A percentile compares a stretch with the other conserved stretches of the same genome.
These are phyloP conservation scores for Aphanomyces cochlioides DNA, from an alignment of 352 stramenopile genomes.

Conservation along the genomic window DNA sequence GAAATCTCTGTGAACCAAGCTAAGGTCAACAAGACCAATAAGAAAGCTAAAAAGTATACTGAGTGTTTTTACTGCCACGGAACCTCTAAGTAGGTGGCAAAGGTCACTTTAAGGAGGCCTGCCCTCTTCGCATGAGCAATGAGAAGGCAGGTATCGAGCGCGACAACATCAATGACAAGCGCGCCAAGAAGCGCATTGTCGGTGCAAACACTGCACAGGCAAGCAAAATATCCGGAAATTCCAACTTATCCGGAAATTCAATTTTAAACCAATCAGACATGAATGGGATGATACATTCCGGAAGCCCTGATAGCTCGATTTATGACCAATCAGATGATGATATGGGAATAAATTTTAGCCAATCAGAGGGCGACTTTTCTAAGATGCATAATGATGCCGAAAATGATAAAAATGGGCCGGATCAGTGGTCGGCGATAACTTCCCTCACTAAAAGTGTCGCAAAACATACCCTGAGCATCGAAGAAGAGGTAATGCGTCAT, in stretches of 20 bases:
- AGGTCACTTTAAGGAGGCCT: slow-evolving; percentile 1
- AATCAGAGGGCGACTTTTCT: too few species aligned
- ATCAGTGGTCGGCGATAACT: too few species aligned
- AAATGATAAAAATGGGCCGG: too few species aligned
- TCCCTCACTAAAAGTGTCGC: too few species aligned
- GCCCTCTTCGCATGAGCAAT: not conserved
- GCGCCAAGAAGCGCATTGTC: not conserved
- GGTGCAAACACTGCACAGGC: not conserved
- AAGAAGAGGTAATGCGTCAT: too few species aligned
- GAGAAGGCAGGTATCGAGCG: not conserved
- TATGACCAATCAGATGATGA: too few species aligned
- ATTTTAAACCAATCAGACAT: not conserved
- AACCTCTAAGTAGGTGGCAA: not conserved
- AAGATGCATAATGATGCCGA: too few species aligned
- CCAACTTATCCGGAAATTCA: not conserved
- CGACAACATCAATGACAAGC: not conserved
- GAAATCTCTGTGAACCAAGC: not conserved
- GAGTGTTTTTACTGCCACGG: not conserved
- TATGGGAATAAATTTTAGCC: too few species aligned
- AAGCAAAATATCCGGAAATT: not conserved
- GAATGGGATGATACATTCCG: too few species aligned
- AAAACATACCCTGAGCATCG: too few species aligned
- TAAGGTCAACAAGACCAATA: not conserved
- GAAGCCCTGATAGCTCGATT: too few species aligned
- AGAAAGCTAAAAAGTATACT: not conserved